Percentiles rank a stretch among this genome's conserved stretches.
Evolutionary conservation across 192 early-diverging fungal genomes (phyloP).

Genomic region (Coemansia sp.): DNA sequence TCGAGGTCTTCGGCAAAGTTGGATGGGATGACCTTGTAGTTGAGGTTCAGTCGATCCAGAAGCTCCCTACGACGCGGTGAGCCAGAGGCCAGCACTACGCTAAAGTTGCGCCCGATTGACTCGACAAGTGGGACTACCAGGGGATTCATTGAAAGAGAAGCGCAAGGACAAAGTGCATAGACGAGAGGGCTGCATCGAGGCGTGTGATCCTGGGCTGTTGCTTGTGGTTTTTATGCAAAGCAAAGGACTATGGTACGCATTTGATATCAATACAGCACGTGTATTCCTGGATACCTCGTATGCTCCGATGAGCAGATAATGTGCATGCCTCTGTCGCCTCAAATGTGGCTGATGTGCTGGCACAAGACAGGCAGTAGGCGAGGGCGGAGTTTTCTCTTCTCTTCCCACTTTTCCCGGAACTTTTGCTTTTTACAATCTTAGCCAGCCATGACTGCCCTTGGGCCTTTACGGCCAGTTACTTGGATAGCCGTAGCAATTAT

Average conservation of each 20-base stretch:
- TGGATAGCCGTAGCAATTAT: not conserved
- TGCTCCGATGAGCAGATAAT: no score
- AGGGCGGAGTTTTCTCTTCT: not conserved
- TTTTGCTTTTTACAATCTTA: not conserved
- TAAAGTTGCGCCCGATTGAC: slow-evolving; percentile 29
- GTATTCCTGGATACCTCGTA: no score
- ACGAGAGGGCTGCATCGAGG: not conserved
- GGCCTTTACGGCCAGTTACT: not conserved
- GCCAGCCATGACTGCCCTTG: not conserved
- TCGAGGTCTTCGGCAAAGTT: slow-evolving; percentile 76
- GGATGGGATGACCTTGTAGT: slow-evolving; percentile 66
- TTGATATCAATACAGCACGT: no score
- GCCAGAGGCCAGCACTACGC: slow-evolving; percentile 72
- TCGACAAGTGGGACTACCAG: slow-evolving; percentile 20
- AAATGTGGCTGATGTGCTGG: no score
- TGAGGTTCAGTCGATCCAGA: slow-evolving; percentile 55
- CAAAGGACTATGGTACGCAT: not conserved
- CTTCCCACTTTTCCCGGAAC: not conserved
- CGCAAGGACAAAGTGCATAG: not conserved
- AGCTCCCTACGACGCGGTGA: slow-evolving; percentile 82
- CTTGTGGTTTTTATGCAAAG: no score
- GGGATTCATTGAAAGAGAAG: not conserved
- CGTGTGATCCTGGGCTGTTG: not conserved
- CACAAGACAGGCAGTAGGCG: no score
- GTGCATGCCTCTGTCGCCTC: no score